Base-by-base conservation (phyloP, 192 early-diverging fungal genomes). In the Entomortierella lignicola region DNA sequence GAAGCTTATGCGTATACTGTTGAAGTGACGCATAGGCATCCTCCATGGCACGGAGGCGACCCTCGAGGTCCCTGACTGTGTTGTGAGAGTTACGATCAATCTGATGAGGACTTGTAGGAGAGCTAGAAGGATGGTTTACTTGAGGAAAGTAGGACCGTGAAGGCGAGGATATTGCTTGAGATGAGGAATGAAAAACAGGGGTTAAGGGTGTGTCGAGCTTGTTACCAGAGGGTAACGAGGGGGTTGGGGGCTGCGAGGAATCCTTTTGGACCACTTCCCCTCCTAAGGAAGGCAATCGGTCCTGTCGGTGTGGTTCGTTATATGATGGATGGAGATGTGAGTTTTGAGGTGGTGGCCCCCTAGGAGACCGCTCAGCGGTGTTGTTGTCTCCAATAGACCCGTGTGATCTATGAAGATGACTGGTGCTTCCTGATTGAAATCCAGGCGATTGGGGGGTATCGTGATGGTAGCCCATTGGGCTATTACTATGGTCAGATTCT, bases 151-250 rank as follows among this genome's bases (percentile, higher is more conserved):
- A 60, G 3, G 32, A 21, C 13, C 7, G 54, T n/a, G 55, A 55
- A 50, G 66, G 66, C 7, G 66, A 51, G 2, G 66, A 55, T 43
- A 68, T 48, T 8, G 26, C 55, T 25, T 59, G 66, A 20, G 43
- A 3, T 39, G 56, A 2, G 10, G 34, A n/a, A 27, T 32, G 20
- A 39, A 30, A 8, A 37, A n/a, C 20, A 27, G 59, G 32, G 31
- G 69, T 54, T 20, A 43, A 57, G 2, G 51, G 56, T 25, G 50
- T 27, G 15, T 60, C 59, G 57, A 61, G 34, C 39, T 60, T 66
- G 72, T 50, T 74, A 55, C 64, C 58, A 61, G 72, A 61, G 39
- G 72, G 57, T 51, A 66, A 66, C 60, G 72, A 60, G 58, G 63
- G 64, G 55, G 41, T 74, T n/a, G 64, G 20, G 15, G 44, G 64